Evolutionary conservation across 176 grass and related monocot species (phyloP).

Genomic region (Aegilops speltoides): DNA sequence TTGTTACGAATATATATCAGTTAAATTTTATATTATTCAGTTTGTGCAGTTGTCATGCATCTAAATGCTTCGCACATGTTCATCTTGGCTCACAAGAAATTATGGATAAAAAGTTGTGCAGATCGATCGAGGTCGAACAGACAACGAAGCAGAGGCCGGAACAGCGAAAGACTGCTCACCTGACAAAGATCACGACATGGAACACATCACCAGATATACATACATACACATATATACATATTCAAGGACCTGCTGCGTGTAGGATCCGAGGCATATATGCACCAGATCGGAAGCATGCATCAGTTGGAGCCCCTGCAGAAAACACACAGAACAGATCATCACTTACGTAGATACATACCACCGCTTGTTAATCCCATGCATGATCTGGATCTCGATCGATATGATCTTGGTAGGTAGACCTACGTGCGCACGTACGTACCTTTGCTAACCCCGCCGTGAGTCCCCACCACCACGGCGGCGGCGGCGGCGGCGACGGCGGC

Average conservation of each 20-base stretch:
- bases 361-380: not conserved
- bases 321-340: not conserved
- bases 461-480: no score
- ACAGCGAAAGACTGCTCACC: constrained; percentile 38
- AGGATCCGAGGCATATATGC: not conserved
- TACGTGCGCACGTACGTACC: not conserved
- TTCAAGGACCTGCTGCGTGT: not conserved
- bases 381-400: not conserved
- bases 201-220: constrained; percentile 9
- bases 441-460: not conserved
- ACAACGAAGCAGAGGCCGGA: constrained; percentile 42
- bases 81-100: no score
- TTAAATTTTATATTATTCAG: no score
- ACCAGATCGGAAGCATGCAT: not conserved
- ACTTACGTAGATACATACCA: not conserved
- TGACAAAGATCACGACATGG: constrained; percentile 47
- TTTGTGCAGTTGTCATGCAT: no score
- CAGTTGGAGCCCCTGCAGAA: not conserved
- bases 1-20: no score
- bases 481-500: not conserved
- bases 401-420: not conserved
- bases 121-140: constrained; percentile 45
- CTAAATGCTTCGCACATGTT: no score
- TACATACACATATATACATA: not conserved
- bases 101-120: not conserved